Evolutionary conservation across 192 early-diverging fungal genomes (phyloP), one percentile per base, ranked within the genome.

Genomic region (Backusella psychrophila): DNA sequence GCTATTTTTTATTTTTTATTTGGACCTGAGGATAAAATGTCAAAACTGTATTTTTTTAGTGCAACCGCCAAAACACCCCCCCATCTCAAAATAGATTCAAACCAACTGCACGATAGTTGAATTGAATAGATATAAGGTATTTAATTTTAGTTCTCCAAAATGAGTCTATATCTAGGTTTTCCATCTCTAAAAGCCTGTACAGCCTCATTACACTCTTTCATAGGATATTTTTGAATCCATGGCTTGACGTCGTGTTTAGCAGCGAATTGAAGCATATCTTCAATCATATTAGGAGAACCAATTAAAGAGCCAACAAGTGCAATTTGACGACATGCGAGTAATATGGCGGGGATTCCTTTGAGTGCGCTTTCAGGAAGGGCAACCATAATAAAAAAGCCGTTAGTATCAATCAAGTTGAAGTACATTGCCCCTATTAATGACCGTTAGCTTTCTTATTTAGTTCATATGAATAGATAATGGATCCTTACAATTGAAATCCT

Each of bases 321-420:
- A 11, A 88, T 81, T 73, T 91, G 82, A 56, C 71, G 66, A 7
- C 66, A 72, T 17, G 63, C 66, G 4, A 76, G 69, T 5, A 15
- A 2, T 21, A 75, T 75, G 21, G 77, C 42, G 4, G 77, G 74
- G 15, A 82, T 73, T 8, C 39, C 68, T 12, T 29, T 11, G 5
- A 78, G 52, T 19, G 63, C 42, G 19, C 38, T 39, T 14, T 91
- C 86, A 8, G 94, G 94, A 3, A 91, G 56, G 9, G 84, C 88
- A 73, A 95, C 87, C 53, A 93, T 38, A 34, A 94, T 83, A 33
- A 95, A 83, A 41, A 84, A 85, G 36, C 93, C 90, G 34, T 89
- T 73, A 15, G 75, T 36, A 2, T 67, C 39, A 17, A 81, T 34
- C 5, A 69, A 15, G 35, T 15, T 56, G 9, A 81, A 56, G 46